phyloP scores from a whole-genome alignment of 805 yeast species.

The Yarrowia divulgata region DNA sequence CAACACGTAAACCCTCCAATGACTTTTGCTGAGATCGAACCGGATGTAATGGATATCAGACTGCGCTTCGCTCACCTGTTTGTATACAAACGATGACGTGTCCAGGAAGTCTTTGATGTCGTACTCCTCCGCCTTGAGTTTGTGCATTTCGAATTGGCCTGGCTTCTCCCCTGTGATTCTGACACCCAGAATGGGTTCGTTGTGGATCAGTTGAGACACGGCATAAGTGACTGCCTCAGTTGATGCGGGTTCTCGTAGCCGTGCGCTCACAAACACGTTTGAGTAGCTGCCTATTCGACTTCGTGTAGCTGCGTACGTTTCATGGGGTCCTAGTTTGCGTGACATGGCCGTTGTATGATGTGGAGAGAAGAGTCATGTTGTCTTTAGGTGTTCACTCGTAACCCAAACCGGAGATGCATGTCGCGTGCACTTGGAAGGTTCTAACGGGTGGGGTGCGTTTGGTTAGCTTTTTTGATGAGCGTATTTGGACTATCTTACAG shows the following conservation, averaged over 20 bases:
- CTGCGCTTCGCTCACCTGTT: conserved; percentile 3
- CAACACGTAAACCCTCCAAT: conserved; percentile 43
- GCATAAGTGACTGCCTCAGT: neutral
- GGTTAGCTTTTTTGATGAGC: too few relatives aligned
- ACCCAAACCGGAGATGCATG: neutral
- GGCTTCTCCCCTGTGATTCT: conserved; percentile 4
- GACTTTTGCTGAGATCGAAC: conserved; percentile 15
- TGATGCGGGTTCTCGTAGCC: neutral
- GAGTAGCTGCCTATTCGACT: conserved; percentile 6
- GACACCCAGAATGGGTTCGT: conserved; percentile 19
- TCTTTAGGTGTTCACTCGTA: neutral
- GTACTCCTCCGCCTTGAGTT: neutral
- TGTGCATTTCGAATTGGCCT: conserved; percentile 12
- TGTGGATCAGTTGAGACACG: neutral
- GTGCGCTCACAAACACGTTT: conserved; percentile 26
- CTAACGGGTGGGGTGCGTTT: neutral
- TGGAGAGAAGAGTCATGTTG: too few relatives aligned
- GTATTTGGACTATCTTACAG: too few relatives aligned
- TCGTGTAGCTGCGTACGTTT: conserved; percentile 27
- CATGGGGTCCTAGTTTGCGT: conserved; percentile 28
- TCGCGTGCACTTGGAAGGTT: neutral
- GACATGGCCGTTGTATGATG: neutral
- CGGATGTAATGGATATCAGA: conserved; percentile 18
- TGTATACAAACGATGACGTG: neutral
- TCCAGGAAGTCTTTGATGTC: neutral